phyloP scores from a whole-genome alignment of 2,329 filamentous ascomycete genomes.

The Calonectria montana region DNA sequence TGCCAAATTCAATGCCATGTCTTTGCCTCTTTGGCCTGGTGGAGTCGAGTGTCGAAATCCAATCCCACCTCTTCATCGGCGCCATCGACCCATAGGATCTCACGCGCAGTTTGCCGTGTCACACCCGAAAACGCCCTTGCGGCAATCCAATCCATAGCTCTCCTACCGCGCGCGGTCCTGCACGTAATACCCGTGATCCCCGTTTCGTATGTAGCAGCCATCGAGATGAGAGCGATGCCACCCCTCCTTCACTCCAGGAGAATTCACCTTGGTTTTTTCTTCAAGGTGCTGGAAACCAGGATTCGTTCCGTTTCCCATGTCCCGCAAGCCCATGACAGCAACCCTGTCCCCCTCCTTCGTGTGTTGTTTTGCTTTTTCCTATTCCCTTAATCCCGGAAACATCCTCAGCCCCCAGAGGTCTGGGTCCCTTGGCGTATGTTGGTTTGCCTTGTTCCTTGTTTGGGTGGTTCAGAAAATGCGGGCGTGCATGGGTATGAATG shows the following conservation, averaged over 20 bases:
- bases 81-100: constrained; percentile 11
- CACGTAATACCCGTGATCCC: constrained; percentile 16
- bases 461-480: constrained; percentile 1
- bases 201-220: constrained; percentile 6
- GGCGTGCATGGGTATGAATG: constrained; percentile 1
- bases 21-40: neutral
- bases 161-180: constrained; percentile 4
- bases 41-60: neutral
- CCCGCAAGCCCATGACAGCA: neutral
- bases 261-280: neutral
- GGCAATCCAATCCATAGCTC: constrained; percentile 2
- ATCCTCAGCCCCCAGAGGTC: constrained; percentile 5
- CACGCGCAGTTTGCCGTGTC: constrained; percentile 12
- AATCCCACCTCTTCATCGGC: constrained; percentile 9
- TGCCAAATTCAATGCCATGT: neutral
- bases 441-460: constrained; percentile 1
- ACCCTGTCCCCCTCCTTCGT: neutral
- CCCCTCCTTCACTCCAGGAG: neutral
- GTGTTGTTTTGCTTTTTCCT: neutral
- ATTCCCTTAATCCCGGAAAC: constrained; percentile 4
- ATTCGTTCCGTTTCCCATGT: neutral
- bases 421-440: neutral
- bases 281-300: neutral
- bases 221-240: neutral
- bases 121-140: constrained; percentile 8